Base-by-base conservation (phyloP, 495 filamentous ascomycete genomes). In the Lasiosphaeria ovina region DNA sequence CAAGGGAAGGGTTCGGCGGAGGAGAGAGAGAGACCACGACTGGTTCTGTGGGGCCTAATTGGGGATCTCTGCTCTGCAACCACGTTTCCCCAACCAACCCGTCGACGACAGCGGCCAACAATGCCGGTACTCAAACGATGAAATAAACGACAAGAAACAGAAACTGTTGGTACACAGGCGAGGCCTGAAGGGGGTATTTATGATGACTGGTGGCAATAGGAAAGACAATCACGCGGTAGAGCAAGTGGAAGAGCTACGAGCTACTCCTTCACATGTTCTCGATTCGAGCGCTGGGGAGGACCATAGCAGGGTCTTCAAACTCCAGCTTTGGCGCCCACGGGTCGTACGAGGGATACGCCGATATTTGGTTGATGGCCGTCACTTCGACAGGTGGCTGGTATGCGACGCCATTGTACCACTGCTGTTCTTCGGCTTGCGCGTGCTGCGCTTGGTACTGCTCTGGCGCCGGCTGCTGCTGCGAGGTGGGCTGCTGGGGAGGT, bases 251-350 rank as follows among this genome's bases (percentile, higher is more conserved):
- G 11, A 54, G 17, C 12, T 35, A 10, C 24, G 44, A 9, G 49
- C 34, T n/a, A 17, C 11, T 38, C 14, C 35, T 58, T 71, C 66
- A 79, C 68, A 82, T 72, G 47, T 66, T 73, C 56, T 77, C 73
- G 51, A 82, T 75, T 36, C 80, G 69, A 4, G 67, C 70, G 63
- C 77, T 80, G 9, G 80, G 80, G 70, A 82, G 68, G 57, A 78
- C 76, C 64, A 78, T 67, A 8, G 72, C 66, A 12, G 68, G 62
- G 51, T 81, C 78, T 7, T 77, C 78, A 51, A 71, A 78, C 51
- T 80, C 79, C 35, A 73, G 61, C 66, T 81, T 82, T 32, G 68
- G 65, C 14, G 51, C 66, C 78, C 78, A 81, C 2, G 69, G 62
- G 17, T 73, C 72, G 54, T 73, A 72, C 9, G 73, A 50, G 17